Evolutionary conservation across 139 green algal species (phyloP).

Genomic region (Penium margaritaceum): DNA sequence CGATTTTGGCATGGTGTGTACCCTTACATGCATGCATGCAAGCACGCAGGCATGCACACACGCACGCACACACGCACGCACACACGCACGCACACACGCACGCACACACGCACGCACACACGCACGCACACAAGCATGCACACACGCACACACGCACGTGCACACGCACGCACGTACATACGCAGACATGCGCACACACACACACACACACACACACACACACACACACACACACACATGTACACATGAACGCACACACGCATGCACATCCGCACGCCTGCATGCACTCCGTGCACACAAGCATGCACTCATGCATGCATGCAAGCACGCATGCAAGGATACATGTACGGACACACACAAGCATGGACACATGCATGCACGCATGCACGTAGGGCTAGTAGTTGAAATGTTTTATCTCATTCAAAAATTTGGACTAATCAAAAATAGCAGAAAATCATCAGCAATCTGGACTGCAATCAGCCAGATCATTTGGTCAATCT

Average conservation of each 20-base stretch:
- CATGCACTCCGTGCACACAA: no score
- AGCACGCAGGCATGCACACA: not conserved
- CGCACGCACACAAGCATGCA: not conserved
- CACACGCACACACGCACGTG: not conserved
- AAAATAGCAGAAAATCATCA: no score
- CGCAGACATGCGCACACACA: not conserved
- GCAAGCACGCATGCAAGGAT: no score
- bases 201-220: not conserved
- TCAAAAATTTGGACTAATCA: no score
- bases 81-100: constrained; percentile 5
- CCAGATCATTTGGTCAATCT: no score
- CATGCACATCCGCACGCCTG: constrained; percentile 1
- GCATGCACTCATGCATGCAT: no score
- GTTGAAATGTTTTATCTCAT: no score
- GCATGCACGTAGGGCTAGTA: no score
- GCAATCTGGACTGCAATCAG: no score
- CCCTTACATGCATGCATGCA: not conserved
- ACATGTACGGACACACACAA: no score
- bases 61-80: constrained; percentile 5
- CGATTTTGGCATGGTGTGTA: no score
- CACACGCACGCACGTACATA: not conserved
- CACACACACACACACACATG: not conserved
- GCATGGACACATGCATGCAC: no score
- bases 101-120: constrained; percentile 6
- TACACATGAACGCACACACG: not conserved